Conservation (phyloP, 2,329 filamentous ascomycete genomes). For the Aspergillus aculeatus region DNA sequence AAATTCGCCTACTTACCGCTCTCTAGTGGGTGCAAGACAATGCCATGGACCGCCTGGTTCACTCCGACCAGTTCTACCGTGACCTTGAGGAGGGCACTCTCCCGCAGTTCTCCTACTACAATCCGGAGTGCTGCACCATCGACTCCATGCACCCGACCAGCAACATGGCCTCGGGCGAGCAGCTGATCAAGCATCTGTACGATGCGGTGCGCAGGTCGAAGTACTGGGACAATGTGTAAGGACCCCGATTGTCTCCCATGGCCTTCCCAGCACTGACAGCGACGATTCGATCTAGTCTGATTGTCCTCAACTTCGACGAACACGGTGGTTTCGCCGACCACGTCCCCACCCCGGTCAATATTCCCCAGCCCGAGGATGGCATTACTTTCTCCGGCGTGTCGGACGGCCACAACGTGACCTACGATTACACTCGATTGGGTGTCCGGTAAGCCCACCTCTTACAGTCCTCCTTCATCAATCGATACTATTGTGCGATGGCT, state of each 20-base stretch:
- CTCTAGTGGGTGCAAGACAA: constrained; percentile 39
- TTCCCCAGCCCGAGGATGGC: constrained; percentile 35
- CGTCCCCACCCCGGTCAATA: constrained; percentile 37
- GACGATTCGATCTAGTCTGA: constrained; percentile 22
- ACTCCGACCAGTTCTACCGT: constrained; percentile 55
- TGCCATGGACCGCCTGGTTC: constrained; percentile 33
- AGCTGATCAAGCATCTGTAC: constrained; percentile 44
- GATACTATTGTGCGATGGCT: too few species aligned
- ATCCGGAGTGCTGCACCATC: constrained; percentile 41
- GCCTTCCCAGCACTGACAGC: background rate
- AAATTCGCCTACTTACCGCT: background rate
- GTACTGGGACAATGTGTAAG: constrained; percentile 40
- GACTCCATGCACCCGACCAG: constrained; percentile 43
- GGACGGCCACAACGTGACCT: constrained; percentile 34
- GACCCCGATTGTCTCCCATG: background rate
- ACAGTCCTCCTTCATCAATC: too few species aligned
- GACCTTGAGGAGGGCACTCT: constrained; percentile 64
- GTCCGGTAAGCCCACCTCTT: constrained; percentile 26
- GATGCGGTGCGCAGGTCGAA: constrained; percentile 41
- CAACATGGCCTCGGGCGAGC: constrained; percentile 39
- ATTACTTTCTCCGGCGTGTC: constrained; percentile 32
- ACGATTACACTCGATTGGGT: constrained; percentile 41
- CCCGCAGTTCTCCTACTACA: constrained; percentile 64
- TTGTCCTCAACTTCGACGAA: constrained; percentile 45
- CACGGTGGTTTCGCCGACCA: constrained; percentile 45